phyloP scores from a whole-genome alignment of 163 green algal genomes.

The Prototheca wickerhamii region DNA sequence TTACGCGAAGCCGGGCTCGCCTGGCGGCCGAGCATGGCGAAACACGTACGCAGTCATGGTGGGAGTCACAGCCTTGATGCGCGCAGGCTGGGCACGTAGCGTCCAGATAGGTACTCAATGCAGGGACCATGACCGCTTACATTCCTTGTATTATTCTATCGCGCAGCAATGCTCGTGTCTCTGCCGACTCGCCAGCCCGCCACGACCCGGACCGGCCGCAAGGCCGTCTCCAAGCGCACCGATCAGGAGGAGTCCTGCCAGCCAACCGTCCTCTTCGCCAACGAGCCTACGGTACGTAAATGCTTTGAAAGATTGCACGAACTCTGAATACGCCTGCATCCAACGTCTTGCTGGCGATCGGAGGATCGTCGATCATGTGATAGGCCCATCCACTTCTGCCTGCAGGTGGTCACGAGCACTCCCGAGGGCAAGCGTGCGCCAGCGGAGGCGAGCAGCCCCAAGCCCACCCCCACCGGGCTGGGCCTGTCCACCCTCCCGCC shows the following conservation, averaged over 20 bases:
- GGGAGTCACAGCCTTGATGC: background rate
- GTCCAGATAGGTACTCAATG: too few species aligned
- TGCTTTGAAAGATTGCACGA: too few species aligned
- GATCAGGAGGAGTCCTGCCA: background rate
- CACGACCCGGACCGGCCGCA: background rate
- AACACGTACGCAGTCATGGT: background rate
- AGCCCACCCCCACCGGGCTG: constrained; percentile 2
- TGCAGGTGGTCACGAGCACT: background rate
- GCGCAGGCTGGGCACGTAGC: too few species aligned
- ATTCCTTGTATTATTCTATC: background rate
- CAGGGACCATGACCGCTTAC: background rate
- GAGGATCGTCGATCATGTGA: background rate
- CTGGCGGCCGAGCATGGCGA: background rate
- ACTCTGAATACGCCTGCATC: background rate
- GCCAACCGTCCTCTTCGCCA: background rate
- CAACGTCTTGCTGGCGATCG: background rate
- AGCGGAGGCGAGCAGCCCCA: background rate
- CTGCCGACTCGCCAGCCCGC: background rate
- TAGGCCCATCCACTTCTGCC: background rate
- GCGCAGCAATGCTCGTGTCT: background rate
- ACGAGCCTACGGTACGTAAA: background rate
- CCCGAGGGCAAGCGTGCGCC: background rate
- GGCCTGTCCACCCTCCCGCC: constrained; percentile 2
- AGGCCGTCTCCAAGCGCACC: background rate
- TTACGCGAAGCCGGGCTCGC: background rate